Conservation (phyloP, 139 green algal genomes). For the Coelastrella sp. region DNA sequence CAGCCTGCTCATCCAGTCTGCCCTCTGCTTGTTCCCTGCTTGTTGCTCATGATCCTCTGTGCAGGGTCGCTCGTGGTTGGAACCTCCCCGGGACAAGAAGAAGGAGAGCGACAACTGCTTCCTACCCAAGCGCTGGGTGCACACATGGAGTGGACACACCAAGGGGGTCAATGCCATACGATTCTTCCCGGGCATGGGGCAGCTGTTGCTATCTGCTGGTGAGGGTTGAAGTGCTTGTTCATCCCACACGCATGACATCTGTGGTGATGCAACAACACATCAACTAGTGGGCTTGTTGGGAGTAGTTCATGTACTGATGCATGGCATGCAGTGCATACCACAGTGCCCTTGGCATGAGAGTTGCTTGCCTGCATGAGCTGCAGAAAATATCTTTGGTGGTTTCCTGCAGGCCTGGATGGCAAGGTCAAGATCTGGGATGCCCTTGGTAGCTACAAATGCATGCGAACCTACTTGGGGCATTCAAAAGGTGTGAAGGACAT, state of each 20-base stretch:
- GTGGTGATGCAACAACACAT: no score
- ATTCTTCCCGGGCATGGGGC: slow-evolving; percentile 93
- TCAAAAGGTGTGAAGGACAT: slow-evolving; percentile 95
- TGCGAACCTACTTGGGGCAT: slow-evolving; percentile 97
- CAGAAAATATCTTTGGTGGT: neutral
- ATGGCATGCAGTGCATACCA: no score
- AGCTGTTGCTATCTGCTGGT: slow-evolving; percentile 95
- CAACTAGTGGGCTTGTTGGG: neutral
- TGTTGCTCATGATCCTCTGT: neutral
- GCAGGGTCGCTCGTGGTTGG: slow-evolving; percentile 62
- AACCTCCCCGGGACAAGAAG: slow-evolving; percentile 52
- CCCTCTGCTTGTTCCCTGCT: no score
- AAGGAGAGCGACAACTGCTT: slow-evolving; percentile 82
- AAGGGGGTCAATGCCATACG: slow-evolving; percentile 90
- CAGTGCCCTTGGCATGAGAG: no score
- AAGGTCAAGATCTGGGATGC: slow-evolving; percentile 99
- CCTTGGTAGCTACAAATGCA: slow-evolving; percentile 84
- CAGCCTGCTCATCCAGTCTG: no score
- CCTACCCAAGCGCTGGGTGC: slow-evolving; percentile 93
- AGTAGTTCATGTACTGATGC: neutral
- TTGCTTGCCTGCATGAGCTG: neutral
- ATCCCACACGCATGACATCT: no score
- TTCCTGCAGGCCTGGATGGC: slow-evolving; percentile 41
- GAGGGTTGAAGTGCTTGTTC: neutral
- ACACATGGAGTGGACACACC: slow-evolving; percentile 94